Conservation (phyloP, 2,329 filamentous ascomycete species). For the Cercospora sp. region DNA sequence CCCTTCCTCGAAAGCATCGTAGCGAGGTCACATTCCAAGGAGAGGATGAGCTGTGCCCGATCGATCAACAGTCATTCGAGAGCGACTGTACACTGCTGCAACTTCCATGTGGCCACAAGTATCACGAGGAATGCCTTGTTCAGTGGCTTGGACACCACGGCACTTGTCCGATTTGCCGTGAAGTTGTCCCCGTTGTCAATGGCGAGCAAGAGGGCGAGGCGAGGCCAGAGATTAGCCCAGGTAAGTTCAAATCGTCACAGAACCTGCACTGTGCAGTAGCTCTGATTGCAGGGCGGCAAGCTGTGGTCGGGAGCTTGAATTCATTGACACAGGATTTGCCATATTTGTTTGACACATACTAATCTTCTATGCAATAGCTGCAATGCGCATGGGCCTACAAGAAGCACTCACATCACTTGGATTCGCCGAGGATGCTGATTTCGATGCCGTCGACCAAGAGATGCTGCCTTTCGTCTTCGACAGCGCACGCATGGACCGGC, state of each 20-base stretch:
- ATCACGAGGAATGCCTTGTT: slow-evolving; percentile 27
- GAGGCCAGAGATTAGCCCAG: neutral
- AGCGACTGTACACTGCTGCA: slow-evolving; percentile 20
- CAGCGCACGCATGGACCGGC: slow-evolving; percentile 3
- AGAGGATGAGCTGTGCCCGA: slow-evolving; percentile 20
- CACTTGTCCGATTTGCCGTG: slow-evolving; percentile 31
- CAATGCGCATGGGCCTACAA: neutral
- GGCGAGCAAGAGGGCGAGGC: neutral
- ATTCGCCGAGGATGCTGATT: neutral
- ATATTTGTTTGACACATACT: neutral
- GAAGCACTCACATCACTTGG: slow-evolving; percentile 9
- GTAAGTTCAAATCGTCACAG: neutral
- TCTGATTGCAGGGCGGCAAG: neutral
- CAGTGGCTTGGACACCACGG: slow-evolving; percentile 28
- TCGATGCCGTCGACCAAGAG: neutral
- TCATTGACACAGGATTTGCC: neutral
- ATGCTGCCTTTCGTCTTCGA: slow-evolving; percentile 11
- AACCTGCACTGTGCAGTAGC: neutral
- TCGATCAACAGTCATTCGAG: slow-evolving; percentile 25
- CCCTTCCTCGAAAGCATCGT: slow-evolving; percentile 22
- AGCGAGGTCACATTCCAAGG: slow-evolving; percentile 14
- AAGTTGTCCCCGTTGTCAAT: slow-evolving; percentile 14
- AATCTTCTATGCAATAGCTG: neutral
- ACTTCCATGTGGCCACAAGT: slow-evolving; percentile 30
- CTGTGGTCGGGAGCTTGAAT: neutral